phyloP scores from a whole-genome alignment of 805 yeast genomes.

The Nakazawaea wickerhamii region DNA sequence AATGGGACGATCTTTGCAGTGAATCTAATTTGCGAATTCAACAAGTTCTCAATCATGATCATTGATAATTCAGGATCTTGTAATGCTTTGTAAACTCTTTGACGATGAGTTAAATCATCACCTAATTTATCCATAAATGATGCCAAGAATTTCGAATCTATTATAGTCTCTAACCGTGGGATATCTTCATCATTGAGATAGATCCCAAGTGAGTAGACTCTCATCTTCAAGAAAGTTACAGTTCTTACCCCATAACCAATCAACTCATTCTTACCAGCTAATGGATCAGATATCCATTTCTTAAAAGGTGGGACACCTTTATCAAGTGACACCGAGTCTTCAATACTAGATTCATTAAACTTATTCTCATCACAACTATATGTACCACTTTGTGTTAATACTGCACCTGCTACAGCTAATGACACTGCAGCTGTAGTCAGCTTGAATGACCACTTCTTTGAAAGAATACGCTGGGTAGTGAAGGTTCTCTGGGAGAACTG shows the following conservation, averaged over 20 bases:
- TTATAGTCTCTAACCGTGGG: conserved; percentile 30
- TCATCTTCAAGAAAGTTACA: conserved; percentile 77
- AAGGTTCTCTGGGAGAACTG: neutral
- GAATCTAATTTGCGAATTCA: conserved; percentile 56
- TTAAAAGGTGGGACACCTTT: conserved; percentile 26
- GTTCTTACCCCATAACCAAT: conserved; percentile 79
- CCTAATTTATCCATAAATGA: conserved; percentile 19
- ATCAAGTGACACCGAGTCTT: conserved; percentile 18
- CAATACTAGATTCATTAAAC: conserved; percentile 16
- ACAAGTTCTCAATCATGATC: conserved; percentile 47
- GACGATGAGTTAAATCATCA: conserved; percentile 26
- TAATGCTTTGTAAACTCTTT: conserved; percentile 38
- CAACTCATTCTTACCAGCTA: conserved; percentile 37
- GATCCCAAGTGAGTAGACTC: conserved; percentile 83
- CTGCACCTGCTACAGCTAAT: neutral
- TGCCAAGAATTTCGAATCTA: conserved; percentile 38
- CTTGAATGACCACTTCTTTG: neutral
- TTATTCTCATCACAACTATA: conserved; percentile 4
- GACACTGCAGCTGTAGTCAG: neutral
- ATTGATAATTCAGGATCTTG: conserved; percentile 48
- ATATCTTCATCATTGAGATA: conserved; percentile 65
- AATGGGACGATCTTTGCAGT: conserved; percentile 78
- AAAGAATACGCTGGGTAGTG: neutral
- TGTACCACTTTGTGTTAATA: neutral
- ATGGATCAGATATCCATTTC: conserved; percentile 15